Base-by-base conservation (phyloP, 805 yeast species). In the Teunomyces pallodes region DNA sequence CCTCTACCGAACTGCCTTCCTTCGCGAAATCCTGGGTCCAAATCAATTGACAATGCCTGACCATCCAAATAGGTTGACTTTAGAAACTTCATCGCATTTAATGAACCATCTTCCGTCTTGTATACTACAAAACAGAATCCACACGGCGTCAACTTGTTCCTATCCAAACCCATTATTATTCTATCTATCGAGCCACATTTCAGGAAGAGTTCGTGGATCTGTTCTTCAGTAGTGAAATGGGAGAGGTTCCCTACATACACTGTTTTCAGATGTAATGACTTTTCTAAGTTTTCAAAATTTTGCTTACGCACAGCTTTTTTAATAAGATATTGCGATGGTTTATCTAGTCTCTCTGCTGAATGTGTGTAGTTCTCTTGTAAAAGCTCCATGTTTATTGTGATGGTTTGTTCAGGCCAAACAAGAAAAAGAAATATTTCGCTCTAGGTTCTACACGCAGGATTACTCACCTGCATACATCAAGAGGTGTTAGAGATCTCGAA, bases 1-100 rank as follows among this genome's bases (percentile, higher is more conserved):
- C 98, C 98, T 59, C 99, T 79, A 16, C 99, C 99, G 62, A 84
- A 94, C 63, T 94, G 98, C 55, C 99, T 77, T 1, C 99, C 99
- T 57, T 92, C 97, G 53, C 80, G 82, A 64, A 92, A 94, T 0
- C 99, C 99, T 0, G 97, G 97, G 62, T 94, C 99, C 57, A 95
- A 74, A 69, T 94, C 99, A 43, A 92, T 88, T 33, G 86, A 85
- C 60, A 94, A 79, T 33, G 77, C 72, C 52, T 88, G 83, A 44
- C 91, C 96, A 60, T 92, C 97, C 45, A 94, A 78, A 58, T 84
- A 84, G 0, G 96, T 90, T 46, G 83, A 85, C 56, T 88, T 84
- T 43, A 94, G 70, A 60, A 83, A 92, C 64, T 90, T 87, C 62
- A 92, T 81, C 2, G 97, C 87, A 54, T 86, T 82, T 46, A 90